A percentile compares a stretch with the other conserved stretches of the same genome.
Conservation (phyloP, 1,284 basidiomycete species). For the Ustilago curta region DNA sequence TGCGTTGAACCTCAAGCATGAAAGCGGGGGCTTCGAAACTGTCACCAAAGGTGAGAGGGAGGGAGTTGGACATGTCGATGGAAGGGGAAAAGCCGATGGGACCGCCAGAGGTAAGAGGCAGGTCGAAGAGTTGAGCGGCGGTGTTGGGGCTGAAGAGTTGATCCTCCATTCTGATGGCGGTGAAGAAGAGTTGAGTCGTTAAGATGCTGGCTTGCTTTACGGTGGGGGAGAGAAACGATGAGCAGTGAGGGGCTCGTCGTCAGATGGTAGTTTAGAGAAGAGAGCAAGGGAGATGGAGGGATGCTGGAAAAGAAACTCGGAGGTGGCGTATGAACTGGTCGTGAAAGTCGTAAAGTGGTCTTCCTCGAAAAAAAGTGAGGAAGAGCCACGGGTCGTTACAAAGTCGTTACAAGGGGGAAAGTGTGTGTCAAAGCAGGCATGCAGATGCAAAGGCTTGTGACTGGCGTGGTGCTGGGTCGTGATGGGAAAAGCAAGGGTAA, state of each 20-base stretch:
- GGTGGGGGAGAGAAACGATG: slow-evolving; percentile 1
- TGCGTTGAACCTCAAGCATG: slow-evolving; percentile 48
- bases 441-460: slow-evolving; percentile 26
- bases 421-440: slow-evolving; percentile 31
- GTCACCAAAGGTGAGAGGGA: slow-evolving; percentile 46
- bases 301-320: background rate
- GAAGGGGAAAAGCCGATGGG: slow-evolving; percentile 50
- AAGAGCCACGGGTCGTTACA: slow-evolving; percentile 40
- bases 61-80: slow-evolving; percentile 35
- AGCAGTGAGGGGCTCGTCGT: slow-evolving; percentile 11
- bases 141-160: slow-evolving; percentile 50
- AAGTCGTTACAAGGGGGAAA: slow-evolving; percentile 33
- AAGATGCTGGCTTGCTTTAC: background rate
- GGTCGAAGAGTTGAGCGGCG: slow-evolving; percentile 43
- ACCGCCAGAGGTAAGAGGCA: slow-evolving; percentile 26
- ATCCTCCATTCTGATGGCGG: slow-evolving; percentile 42
- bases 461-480: slow-evolving; percentile 6
- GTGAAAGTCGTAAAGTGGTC: slow-evolving; percentile 18
- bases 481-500: slow-evolving; percentile 7
- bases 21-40: slow-evolving; percentile 38
- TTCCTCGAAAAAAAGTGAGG: slow-evolving; percentile 8
- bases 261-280: background rate
- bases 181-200: slow-evolving; percentile 4
- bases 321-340: slow-evolving; percentile 9
- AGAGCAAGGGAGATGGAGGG: background rate